phyloP scores from a whole-genome alignment of 2,329 filamentous ascomycete genomes.

The Penicillium sp. region DNA sequence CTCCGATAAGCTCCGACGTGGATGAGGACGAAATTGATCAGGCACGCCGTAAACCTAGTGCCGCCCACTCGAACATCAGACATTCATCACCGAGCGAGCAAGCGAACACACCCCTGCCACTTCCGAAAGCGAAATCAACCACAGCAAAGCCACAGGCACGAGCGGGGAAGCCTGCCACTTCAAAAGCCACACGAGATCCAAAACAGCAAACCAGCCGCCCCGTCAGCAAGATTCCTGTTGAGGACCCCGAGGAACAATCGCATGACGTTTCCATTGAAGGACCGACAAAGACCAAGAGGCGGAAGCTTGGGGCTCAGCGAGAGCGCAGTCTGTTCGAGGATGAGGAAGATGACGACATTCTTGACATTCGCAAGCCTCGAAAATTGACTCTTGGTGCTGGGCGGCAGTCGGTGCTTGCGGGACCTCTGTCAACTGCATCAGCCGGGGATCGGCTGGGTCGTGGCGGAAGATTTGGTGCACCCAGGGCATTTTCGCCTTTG shows the following conservation, averaged over 20 bases:
- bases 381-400: constrained; percentile 29
- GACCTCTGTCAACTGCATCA: constrained; percentile 13
- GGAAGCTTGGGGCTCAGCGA: constrained; percentile 65
- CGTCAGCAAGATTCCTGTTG: constrained; percentile 6
- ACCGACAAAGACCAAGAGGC: constrained; percentile 64
- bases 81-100: constrained; percentile 7
- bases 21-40: constrained; percentile 29
- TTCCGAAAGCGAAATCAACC: constrained; percentile 5
- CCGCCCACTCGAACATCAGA: background rate
- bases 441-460: constrained; percentile 13
- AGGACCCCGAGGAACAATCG: constrained; percentile 22
- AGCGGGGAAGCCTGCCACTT: background rate
- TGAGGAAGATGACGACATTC: constrained; percentile 56
- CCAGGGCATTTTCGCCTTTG: constrained; percentile 68
- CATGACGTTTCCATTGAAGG: constrained; percentile 26
- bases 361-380: constrained; percentile 29
- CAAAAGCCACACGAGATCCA: background rate
- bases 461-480: constrained; percentile 45
- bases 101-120: constrained; percentile 1
- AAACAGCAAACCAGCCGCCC: constrained; percentile 10
- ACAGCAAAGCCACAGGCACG: constrained; percentile 10
- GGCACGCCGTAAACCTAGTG: constrained; percentile 9
- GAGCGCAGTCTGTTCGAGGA: constrained; percentile 71
- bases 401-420: constrained; percentile 22
- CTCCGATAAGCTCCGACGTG: constrained; percentile 31